Base-by-base conservation (phyloP, 352 stramenopile species). In the Globisporangium nagaii region DNA sequence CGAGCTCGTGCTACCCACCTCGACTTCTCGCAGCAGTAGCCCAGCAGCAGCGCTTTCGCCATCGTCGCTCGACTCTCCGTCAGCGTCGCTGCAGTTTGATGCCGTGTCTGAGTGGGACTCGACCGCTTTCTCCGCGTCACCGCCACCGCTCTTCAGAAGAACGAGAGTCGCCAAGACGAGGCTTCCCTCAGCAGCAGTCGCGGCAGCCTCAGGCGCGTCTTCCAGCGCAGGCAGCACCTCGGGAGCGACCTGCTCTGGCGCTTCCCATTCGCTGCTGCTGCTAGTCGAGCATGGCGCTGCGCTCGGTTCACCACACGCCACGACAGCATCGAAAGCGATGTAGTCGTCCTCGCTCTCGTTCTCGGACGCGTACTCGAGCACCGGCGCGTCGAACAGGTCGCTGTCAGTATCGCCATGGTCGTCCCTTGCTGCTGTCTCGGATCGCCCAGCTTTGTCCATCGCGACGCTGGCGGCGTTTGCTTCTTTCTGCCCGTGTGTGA, bases 291-390 rank as follows among this genome's bases (percentile, higher is more conserved):
- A n/a, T n/a, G n/a, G n/a, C n/a, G n/a, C n/a, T n/a, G n/a, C n/a
- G n/a, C n/a, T n/a, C n/a, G n/a, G n/a, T n/a, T n/a, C n/a, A n/a
- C n/a, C n/a, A n/a, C n/a, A n/a, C n/a, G n/a, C n/a, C n/a, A n/a
- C 11, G 25, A 27, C 28, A 25, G 2, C 13, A n/a, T 46, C 36
- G 27, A 15, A 12, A n/a, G n/a, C 40, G 13, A 55, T 43, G 34
- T 42, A 52, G 47, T 58, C 47, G 42, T 57, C 56, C 13, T 64
- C 58, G 36, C 42, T 64, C 50, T 64, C 58, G 12, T 47, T 22
- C 7, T 64, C 50, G 17, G 28, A 47, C 19, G 30, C 5, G 32
- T 57, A 57, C 44, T 69, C 63, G 25, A 75, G 44, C 30, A 49
- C 32, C n/a, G 63, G 56, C 2, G 62, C 53, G 19, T 36, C 40